These are phyloP conservation scores for Emericellopsis terricola DNA, from an alignment of 495 filamentous ascomycete genomes.

Conservation along the genomic window DNA sequence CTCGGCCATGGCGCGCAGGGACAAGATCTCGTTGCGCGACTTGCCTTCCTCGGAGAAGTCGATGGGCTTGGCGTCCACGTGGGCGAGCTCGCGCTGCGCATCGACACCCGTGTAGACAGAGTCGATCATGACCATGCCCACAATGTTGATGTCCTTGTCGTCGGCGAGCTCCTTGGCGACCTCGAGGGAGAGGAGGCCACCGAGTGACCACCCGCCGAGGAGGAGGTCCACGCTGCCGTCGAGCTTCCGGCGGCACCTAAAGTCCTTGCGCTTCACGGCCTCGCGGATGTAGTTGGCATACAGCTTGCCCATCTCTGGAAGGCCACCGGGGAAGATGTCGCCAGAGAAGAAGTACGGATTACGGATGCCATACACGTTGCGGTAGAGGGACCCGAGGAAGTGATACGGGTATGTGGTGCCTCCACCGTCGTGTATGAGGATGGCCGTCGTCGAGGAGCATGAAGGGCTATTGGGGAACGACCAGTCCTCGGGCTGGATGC, in stretches of 20 bases:
- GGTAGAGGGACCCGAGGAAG: conserved; percentile 11
- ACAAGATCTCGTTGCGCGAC: conserved; percentile 15
- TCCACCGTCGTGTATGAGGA: conserved; percentile 20
- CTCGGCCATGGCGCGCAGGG: conserved; percentile 17
- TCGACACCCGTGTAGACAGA: conserved; percentile 13
- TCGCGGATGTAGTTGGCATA: conserved; percentile 10
- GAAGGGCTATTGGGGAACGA: not conserved
- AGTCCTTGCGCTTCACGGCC: not conserved
- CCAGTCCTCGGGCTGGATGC: conserved; percentile 3
- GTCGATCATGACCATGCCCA: conserved; percentile 29
- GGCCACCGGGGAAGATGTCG: conserved; percentile 13
- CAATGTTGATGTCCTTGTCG: conserved; percentile 7
- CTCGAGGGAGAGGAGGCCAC: conserved; percentile 23
- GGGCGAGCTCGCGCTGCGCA: not conserved
- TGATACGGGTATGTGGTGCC: conserved; percentile 19
- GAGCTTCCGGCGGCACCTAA: not conserved
- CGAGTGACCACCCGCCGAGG: conserved; percentile 24
- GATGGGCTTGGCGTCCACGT: not conserved
- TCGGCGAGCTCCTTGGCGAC: conserved; percentile 16
- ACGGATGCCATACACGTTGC: conserved; percentile 16
- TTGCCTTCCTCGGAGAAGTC: conserved; percentile 10
- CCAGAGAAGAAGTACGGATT: conserved; percentile 15
- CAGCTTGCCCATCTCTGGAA: conserved; percentile 13
- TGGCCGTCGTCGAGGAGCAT: conserved; percentile 6
- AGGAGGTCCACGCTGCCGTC: conserved; percentile 12